Evolutionary conservation across 306 rosid genomes (phyloP), one percentile per base, ranked within the genome.

Genomic region (Amphicarpaea edgeworthii): DNA sequence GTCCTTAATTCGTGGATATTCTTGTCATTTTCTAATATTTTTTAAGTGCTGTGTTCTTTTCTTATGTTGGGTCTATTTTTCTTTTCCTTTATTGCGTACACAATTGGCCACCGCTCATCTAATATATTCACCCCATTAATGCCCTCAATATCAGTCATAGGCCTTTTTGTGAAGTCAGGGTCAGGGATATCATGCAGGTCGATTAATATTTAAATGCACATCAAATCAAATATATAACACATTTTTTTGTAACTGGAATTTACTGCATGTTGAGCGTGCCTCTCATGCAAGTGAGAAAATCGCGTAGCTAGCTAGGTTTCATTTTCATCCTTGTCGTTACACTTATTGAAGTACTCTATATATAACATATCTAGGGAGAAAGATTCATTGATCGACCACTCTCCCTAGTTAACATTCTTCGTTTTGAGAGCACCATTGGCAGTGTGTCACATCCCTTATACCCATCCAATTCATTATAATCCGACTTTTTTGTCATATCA

Each of bases 21-120:
- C 80, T 90, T 88, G 92, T 87, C 89, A 87, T 70, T 77, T 84
- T 84, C 4, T 60, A 70, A 17, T 78, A 80, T 83, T 78, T 78
- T 83, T 86, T 68, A 83, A 75, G 66, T 50, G 60, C 64, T 62
- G 86, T 76, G 87, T 78, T 83, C 72, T 70, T 70, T 79, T 82
- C 78, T 84, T 72, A 68, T 87, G 88, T 83, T 78, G 23, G 65
- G 91, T 88, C 91, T 47, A 76, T 78, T 83, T 87, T 78, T 69
- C n/a, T n/a, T 47, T 62, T 23, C 75, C 68, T 78, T 60, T 71
- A 12, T 76, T 77, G 61, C 54, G 32, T 37, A 12, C 32, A 37
- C 21, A 37, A 72, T 41, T 64, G 84, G 38, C 57, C 55, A 42
- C 65, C 60, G 72, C 58, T 40, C 42, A 58, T 47, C 83, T 66